These are phyloP conservation scores for Maudiozyma pseudohumilis DNA, from an alignment of 805 yeast genomes.

Conservation along the genomic window DNA sequence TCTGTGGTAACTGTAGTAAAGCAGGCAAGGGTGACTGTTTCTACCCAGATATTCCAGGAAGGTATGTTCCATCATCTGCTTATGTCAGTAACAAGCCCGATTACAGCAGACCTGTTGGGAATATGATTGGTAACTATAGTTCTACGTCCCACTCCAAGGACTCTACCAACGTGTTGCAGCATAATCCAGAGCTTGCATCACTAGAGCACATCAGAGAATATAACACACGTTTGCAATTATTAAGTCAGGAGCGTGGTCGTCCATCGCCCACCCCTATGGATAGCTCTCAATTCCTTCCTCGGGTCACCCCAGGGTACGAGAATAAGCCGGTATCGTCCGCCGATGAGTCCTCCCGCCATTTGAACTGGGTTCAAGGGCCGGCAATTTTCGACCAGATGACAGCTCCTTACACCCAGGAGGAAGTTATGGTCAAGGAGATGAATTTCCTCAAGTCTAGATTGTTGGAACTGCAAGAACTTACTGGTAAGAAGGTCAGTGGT, in stretches of 20 bases:
- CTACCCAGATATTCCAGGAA: conserved; percentile 25
- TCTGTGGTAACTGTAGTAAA: conserved; percentile 32
- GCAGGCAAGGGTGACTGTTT: conserved; percentile 21
- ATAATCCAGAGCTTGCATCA: conserved; percentile 19
- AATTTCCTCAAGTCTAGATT: conserved; percentile 21
- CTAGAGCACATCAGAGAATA: conserved; percentile 25
- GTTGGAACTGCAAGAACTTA: conserved; percentile 23
- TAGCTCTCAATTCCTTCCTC: conserved; percentile 19
- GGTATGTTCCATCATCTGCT: conserved; percentile 16
- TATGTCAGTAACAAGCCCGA: not conserved
- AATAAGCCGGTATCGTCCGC: conserved; percentile 18
- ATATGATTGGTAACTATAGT: not conserved
- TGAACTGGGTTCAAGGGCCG: conserved; percentile 27
- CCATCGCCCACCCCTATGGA: conserved; percentile 14
- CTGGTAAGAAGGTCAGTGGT: conserved; percentile 17
- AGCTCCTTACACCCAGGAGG: conserved; percentile 19
- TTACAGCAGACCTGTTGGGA: not conserved
- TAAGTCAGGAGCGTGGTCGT: conserved; percentile 13
- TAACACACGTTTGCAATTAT: conserved; percentile 21
- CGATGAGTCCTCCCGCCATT: conserved; percentile 10
- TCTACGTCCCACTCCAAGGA: conserved; percentile 6
- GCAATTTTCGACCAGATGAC: conserved; percentile 22
- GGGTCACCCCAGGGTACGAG: conserved; percentile 16
- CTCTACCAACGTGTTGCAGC: conserved; percentile 4
- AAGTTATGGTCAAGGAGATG: conserved; percentile 21